Conservation (phyloP, 345 rosid genomes). For the Lumnitzera littorea region DNA sequence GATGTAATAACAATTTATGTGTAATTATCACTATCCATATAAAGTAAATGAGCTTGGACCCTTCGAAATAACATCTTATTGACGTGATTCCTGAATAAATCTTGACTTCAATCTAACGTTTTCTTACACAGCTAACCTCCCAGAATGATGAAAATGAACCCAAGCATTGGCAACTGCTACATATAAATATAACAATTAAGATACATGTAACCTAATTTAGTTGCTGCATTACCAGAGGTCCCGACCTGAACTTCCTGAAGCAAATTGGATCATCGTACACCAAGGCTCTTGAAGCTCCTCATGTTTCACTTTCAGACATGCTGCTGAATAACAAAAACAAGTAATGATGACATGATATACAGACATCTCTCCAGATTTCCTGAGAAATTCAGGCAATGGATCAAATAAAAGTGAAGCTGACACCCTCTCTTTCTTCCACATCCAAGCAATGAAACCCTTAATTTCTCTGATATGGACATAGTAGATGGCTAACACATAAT, state of each 20-base stretch:
- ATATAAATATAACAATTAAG: slow-evolving; percentile 14
- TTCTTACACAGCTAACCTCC: too few relatives aligned
- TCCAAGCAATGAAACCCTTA: slow-evolving; percentile 11
- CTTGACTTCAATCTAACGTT: too few relatives aligned
- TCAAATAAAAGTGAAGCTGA: background rate
- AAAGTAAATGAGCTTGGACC: too few relatives aligned
- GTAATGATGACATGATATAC: slow-evolving; percentile 1
- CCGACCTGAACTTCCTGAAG: slow-evolving; percentile 10
- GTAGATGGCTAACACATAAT: slow-evolving; percentile 5
- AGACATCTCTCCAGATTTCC: slow-evolving; percentile 12
- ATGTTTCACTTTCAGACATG: too few relatives aligned
- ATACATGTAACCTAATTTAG: slow-evolving; percentile 7
- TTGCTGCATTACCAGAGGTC: slow-evolving; percentile 26
- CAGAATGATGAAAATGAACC: too few relatives aligned
- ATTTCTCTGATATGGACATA: slow-evolving; percentile 22
- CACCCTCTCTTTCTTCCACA: background rate
- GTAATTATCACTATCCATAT: too few relatives aligned
- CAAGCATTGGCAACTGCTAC: too few relatives aligned
- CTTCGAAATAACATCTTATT: too few relatives aligned
- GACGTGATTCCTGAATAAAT: too few relatives aligned
- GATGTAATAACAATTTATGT: too few relatives aligned
- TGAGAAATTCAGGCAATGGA: slow-evolving; percentile 7
- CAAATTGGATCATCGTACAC: slow-evolving; percentile 4
- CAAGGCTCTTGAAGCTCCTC: slow-evolving; percentile 4
- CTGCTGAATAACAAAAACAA: slow-evolving; percentile 7